Evolutionary conservation across 1,139 yeast genomes (phyloP), one percentile per base, ranked within the genome.

Genomic region (Sugiyamaella sp.): DNA sequence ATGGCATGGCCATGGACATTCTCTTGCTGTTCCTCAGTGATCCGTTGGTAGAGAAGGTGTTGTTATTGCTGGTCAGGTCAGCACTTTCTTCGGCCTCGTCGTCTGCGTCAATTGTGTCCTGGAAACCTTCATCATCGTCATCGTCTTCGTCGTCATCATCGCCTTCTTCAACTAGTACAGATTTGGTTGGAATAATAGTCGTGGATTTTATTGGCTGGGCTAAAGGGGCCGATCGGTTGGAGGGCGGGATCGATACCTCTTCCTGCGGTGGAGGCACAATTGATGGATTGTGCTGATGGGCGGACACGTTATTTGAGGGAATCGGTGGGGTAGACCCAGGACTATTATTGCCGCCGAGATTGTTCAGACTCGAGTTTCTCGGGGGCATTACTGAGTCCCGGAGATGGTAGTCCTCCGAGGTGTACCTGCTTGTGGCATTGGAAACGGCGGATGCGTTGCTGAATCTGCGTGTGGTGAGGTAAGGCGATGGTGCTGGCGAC

Each of bases 121-220:
- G 35, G 25, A 24, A 24, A 17, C 16, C 60, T 8, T 55, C 62
- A 2, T 59, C 66, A 5, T 61, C 66, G 6, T 63, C 66, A 5
- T 62, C 66, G 10, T 55, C 62, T 2, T 59, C 66, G 6, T 61
- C 66, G 6, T 63, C 66, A 5, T 62, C 66, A 33, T 63, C 67
- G 20, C 55, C 57, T 39, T 65, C 68, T 51, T 66, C 70, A 3
- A 67, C 62, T 52, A 70, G 58, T 10, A 62, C 60, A 1, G 70
- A 65, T 52, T 67, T 68, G 2, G 63, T 62, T 1, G 74, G 74
- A 19, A 64, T 58, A 20, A 70, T 62, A 10, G 64, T 63, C 14
- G 61, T 63, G 17, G 63, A 46, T 40, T 60, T 63, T 10, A 64
- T 53, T 2, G 60, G 53, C 38, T 59, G 59, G n/a, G 58, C 56